These are phyloP conservation scores for Trichoderma sp. DNA, from an alignment of 2,329 filamentous ascomycete genomes.

Conservation along the genomic window DNA sequence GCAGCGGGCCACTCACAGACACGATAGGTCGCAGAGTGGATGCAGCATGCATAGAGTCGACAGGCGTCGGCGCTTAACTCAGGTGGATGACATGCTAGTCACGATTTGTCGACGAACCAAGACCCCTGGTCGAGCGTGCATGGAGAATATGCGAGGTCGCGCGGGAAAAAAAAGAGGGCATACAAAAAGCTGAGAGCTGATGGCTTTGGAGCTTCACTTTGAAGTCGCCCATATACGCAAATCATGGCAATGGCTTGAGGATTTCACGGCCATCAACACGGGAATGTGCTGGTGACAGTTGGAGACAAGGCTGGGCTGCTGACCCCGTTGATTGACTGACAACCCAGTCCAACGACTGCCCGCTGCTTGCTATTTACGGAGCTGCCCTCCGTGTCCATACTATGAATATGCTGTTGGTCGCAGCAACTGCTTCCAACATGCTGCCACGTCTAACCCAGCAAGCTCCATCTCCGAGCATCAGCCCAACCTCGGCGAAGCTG, in stretches of 20 bases:
- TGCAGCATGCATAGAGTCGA: conserved; percentile 53
- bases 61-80: conserved; percentile 62
- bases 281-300: neutral
- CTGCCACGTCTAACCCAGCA: neutral
- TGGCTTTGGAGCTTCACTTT: neutral
- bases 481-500: conserved; percentile 17
- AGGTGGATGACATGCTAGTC: conserved; percentile 48
- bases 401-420: conserved; percentile 17
- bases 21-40: conserved; percentile 31
- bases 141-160: conserved; percentile 15
- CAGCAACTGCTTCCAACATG: conserved; percentile 2
- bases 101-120: conserved; percentile 35
- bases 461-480: conserved; percentile 8
- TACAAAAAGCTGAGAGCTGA: neutral
- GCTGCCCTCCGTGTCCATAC: neutral
- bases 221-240: neutral
- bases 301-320: neutral
- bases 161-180: neutral
- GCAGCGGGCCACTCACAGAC: conserved; percentile 31
- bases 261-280: neutral
- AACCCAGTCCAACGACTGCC: neutral
- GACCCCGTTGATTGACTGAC: neutral
- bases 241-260: neutral
- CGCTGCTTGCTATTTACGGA: neutral
- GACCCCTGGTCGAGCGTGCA: conserved; percentile 1